A percentile compares a stretch with the other conserved stretches of the same genome.
These are phyloP conservation scores for Claviceps sp. DNA, from an alignment of 2,329 filamentous ascomycete genomes.

Conservation along the genomic window DNA sequence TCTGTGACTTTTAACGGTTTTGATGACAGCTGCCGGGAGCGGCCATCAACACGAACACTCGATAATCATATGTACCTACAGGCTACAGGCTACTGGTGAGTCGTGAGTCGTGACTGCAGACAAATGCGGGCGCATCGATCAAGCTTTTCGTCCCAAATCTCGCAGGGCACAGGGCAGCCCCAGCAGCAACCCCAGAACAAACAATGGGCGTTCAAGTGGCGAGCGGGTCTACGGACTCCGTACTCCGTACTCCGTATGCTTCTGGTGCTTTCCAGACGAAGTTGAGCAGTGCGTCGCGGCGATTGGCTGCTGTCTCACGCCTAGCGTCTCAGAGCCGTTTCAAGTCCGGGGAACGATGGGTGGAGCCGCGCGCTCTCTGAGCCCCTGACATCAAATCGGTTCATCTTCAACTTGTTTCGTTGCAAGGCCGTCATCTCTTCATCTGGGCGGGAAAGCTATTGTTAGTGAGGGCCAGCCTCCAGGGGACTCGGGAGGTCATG, in stretches of 20 bases:
- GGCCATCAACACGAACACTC: too few relatives aligned
- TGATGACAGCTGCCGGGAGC: too few relatives aligned
- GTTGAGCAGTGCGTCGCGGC: background rate
- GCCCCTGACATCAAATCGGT: slow-evolving; percentile 1
- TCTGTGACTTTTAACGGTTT: too few relatives aligned
- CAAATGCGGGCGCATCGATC: too few relatives aligned
- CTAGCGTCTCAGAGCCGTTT: slow-evolving; percentile 4
- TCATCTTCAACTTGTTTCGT: background rate
- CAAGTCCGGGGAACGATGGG: slow-evolving; percentile 1
- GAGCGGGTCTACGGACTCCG: background rate
- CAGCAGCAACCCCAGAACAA: background rate
- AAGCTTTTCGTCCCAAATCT: too few relatives aligned
- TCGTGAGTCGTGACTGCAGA: too few relatives aligned
- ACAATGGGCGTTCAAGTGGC: background rate
- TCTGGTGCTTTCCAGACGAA: background rate
- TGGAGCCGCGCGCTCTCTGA: background rate
- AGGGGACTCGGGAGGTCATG: too few relatives aligned
- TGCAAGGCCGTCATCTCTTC: background rate
- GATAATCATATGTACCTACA: too few relatives aligned
- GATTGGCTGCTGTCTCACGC: background rate
- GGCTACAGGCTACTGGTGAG: background rate
- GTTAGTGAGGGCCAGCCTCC: too few relatives aligned
- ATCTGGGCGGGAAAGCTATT: background rate
- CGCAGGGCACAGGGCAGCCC: too few relatives aligned
- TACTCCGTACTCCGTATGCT: too few relatives aligned